phyloP scores from a whole-genome alignment of 345 rosid species.

The Populus ilicifolia region DNA sequence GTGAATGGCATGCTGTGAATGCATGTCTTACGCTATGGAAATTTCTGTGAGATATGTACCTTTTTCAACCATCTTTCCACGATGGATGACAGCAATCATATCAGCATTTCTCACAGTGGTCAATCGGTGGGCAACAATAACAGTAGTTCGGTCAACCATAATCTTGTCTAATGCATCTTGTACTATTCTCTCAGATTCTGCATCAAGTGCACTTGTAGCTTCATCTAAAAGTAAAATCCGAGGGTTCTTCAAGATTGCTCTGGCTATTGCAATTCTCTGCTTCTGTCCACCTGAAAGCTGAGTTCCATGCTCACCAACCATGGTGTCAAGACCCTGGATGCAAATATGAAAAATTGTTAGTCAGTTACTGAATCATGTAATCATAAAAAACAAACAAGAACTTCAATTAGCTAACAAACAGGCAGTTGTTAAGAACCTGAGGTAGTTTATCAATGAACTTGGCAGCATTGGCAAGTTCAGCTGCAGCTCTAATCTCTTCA shows the following conservation, averaged over 20 bases:
- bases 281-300: slow-evolving; percentile 96
- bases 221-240: slow-evolving; percentile 44
- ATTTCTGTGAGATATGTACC: slow-evolving; percentile 11
- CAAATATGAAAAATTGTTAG: background rate
- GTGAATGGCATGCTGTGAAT: background rate
- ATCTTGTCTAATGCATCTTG: slow-evolving; percentile 46
- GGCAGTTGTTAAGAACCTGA: slow-evolving; percentile 16
- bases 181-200: slow-evolving; percentile 45
- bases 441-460: slow-evolving; percentile 43
- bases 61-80: slow-evolving; percentile 40
- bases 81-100: slow-evolving; percentile 35
- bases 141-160: slow-evolving; percentile 43
- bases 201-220: slow-evolving; percentile 51
- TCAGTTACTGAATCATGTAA: background rate
- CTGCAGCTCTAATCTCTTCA: slow-evolving; percentile 41
- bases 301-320: slow-evolving; percentile 93
- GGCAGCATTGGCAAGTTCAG: slow-evolving; percentile 42
- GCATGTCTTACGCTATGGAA: background rate
- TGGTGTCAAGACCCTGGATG: slow-evolving; percentile 64
- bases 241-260: slow-evolving; percentile 43
- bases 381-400: background rate
- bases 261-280: slow-evolving; percentile 53
- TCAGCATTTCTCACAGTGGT: slow-evolving; percentile 37
- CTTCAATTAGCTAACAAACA: background rate
- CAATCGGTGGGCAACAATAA: slow-evolving; percentile 47